Base-by-base conservation (phyloP, 2,329 filamentous ascomycete genomes). In the Sporothrix pallida region DNA sequence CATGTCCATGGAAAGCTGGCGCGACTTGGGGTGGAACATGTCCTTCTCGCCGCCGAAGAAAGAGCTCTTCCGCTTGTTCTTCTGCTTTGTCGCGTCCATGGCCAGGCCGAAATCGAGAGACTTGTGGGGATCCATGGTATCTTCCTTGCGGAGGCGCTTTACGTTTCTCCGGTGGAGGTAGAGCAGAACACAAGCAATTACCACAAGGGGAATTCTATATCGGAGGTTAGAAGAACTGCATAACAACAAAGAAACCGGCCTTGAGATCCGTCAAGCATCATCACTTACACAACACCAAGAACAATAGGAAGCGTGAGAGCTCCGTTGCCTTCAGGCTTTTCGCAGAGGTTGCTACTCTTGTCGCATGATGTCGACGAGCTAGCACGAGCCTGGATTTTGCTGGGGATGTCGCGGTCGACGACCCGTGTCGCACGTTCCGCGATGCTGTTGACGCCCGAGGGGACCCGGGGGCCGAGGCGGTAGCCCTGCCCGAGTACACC, bases 71-170 rank as follows among this genome's bases (percentile, higher is more conserved):
- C 85, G 84, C 77, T 85, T 84, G n/a, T 75, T 76, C 17, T 74
- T 70, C 71, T 76, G 77, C 31, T 58, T 63, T 1, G 73, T 74
- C 77, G 80, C 71, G 46, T 84, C 81, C 73, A 92, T 83, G 52
- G 83, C 93, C 79, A 98, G 83, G 50, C 96, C 96, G 80, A 98
- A 99, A 81, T 99, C 96, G 80, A 98, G 87, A 0, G 94, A 96
- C 80, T 92, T 95, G 82, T 97, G 93, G 77, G 93, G 93, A 81
- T 98, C 95, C 76, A 92, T 90, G 20, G 88, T 87, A 83, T 99
- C 96, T 83, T 99, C 96, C 74, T 86, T 84, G 72, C 86, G 86
- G 76, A 94, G 86, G 78, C 90, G 94, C 80, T 88, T 89, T 54
- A 93, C 83, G 78, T 94, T 92, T 81, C 93, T 88, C 71, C 93